phyloP scores from a whole-genome alignment of 106 monocot species.

The Dendrobium chrysotoxum region DNA sequence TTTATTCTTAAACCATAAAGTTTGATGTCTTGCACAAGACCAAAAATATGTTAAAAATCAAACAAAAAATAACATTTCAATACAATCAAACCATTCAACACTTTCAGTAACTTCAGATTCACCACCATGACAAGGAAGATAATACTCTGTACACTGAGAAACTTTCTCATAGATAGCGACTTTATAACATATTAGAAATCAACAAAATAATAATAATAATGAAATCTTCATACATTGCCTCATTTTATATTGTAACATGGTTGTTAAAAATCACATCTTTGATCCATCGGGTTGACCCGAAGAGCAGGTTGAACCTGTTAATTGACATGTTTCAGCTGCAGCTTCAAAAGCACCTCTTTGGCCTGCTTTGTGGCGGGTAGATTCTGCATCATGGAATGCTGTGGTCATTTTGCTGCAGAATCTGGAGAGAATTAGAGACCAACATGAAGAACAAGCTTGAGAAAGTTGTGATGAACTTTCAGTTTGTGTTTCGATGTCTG shows the following conservation, averaged over 20 bases:
- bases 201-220: not conserved
- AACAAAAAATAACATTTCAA: too few relatives aligned
- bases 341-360: not conserved
- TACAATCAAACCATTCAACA: too few relatives aligned
- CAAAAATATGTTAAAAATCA: too few relatives aligned
- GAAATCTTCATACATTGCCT: not conserved
- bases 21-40: too few relatives aligned
- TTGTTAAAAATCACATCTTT: not conserved
- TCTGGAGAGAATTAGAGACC: not conserved
- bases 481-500: not conserved
- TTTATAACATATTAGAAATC: not conserved
- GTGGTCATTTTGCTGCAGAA: not conserved
- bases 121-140: not conserved
- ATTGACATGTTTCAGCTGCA: not conserved
- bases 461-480: not conserved
- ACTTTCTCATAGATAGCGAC: not conserved
- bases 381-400: not conserved
- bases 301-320: not conserved
- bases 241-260: not conserved
- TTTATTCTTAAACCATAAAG: too few relatives aligned
- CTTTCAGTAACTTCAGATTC: not conserved
- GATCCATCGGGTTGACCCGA: not conserved
- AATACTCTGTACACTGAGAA: not conserved
- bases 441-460: not conserved
- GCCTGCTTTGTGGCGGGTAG: not conserved